Percentiles rank a stretch among this genome's conserved stretches.
Conservation (phyloP, 108 stramenopile species). For the Fistulifera pelliculosa region DNA sequence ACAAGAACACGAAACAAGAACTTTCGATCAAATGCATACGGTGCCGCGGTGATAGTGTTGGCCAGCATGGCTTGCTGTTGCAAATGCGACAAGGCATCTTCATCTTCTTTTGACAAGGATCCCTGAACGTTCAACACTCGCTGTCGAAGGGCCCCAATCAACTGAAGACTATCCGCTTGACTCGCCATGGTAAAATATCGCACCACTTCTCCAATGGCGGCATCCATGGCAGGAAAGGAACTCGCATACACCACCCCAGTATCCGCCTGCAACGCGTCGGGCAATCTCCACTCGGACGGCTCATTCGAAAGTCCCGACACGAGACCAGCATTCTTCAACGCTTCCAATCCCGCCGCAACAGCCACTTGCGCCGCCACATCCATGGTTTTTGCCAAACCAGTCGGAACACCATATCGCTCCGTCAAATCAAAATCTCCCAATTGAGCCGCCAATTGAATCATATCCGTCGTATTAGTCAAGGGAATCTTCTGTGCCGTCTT, state of each 20-base stretch:
- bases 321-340: conserved; percentile 87
- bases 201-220: conserved; percentile 94
- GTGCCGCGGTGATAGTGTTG: conserved; percentile 28
- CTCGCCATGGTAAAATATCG: conserved; percentile 84
- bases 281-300: conserved; percentile 80
- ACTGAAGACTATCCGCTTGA: conserved; percentile 62
- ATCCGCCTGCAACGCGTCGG: conserved; percentile 81
- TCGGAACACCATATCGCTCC: conserved; percentile 77
- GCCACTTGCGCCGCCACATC: conserved; percentile 93
- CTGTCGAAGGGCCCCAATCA: conserved; percentile 69
- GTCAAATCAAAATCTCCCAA: conserved; percentile 75
- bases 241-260: conserved; percentile 95
- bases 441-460: conserved; percentile 85
- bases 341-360: conserved; percentile 92
- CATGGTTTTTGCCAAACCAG: conserved; percentile 89
- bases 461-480: conserved; percentile 44
- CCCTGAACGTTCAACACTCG: conserved; percentile 65
- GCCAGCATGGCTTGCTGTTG: conserved; percentile 30
- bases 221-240: conserved; percentile 94
- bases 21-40: conserved; percentile 93
- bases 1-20: conserved; percentile 95
- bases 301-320: conserved; percentile 72
- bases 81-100: conserved; percentile 75
- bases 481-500: conserved; percentile 44
- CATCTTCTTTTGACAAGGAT: conserved; percentile 72